phyloP scores from a whole-genome alignment of 305 asterid genomes.

The Ilex paraguariensis region DNA sequence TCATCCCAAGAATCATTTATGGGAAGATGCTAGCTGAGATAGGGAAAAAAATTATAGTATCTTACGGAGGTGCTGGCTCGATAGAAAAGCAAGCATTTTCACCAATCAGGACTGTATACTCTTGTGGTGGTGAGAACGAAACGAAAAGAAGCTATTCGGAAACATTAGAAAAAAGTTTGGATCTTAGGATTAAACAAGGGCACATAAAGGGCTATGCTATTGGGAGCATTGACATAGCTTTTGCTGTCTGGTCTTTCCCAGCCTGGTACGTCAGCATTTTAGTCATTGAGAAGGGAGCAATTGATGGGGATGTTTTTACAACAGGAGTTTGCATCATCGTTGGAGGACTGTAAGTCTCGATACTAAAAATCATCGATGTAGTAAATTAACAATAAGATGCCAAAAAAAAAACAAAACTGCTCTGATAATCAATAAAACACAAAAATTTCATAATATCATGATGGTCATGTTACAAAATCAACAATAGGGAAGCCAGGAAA shows the following conservation, averaged over 20 bases:
- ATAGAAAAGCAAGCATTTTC: slow-evolving; percentile 61
- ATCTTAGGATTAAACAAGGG: slow-evolving; percentile 61
- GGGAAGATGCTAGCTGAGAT: slow-evolving; percentile 38
- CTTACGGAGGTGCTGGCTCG: slow-evolving; percentile 51
- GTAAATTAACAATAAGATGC: no score
- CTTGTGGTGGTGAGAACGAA: slow-evolving; percentile 49
- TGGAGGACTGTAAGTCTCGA: slow-evolving; percentile 57
- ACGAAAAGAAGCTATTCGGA: slow-evolving; percentile 36
- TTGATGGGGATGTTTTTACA: slow-evolving; percentile 47
- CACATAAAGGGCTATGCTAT: slow-evolving; percentile 51
- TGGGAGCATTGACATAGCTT: slow-evolving; percentile 56
- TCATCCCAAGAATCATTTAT: slow-evolving; percentile 39
- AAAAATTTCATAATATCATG: no score
- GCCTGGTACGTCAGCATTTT: slow-evolving; percentile 64
- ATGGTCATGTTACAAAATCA: no score
- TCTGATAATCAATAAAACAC: no score
- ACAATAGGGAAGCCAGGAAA: no score
- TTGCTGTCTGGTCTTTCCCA: slow-evolving; percentile 50
- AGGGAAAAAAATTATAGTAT: slow-evolving; percentile 36
- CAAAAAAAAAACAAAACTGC: no score
- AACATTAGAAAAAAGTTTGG: slow-evolving; percentile 35
- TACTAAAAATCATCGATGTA: no score
- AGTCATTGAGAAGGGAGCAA: slow-evolving; percentile 42
- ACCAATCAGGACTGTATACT: slow-evolving; percentile 49
- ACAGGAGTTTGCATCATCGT: slow-evolving; percentile 38